phyloP scores from a whole-genome alignment of 345 rosid genomes.

The Citrus reticulata region DNA sequence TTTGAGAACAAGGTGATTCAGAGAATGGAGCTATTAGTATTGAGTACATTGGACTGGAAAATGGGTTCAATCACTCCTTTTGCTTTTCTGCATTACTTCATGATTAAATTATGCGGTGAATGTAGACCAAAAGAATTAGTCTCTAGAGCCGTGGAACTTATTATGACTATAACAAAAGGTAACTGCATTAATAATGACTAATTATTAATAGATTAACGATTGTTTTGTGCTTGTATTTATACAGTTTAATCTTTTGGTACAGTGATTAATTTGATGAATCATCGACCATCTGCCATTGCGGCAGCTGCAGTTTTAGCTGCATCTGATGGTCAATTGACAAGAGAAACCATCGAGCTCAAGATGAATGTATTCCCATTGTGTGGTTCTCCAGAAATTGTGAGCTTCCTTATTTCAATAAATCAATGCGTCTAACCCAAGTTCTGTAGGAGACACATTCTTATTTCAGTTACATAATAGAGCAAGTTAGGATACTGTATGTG shows the following conservation, averaged over 20 bases:
- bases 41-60: conserved; percentile 72
- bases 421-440: not conserved
- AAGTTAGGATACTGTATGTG: not conserved
- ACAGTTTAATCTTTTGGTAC: conserved; percentile 11
- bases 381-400: conserved; percentile 53
- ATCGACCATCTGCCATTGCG: conserved; percentile 70
- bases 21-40: conserved; percentile 67
- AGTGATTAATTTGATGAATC: conserved; percentile 59
- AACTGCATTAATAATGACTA: not conserved
- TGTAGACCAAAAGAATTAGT: conserved; percentile 32
- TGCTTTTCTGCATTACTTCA: conserved; percentile 56
- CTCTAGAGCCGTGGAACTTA: conserved; percentile 45
- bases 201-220: not conserved
- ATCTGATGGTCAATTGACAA: conserved; percentile 42
- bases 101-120: conserved; percentile 32
- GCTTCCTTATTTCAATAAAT: conserved; percentile 1
- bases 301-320: conserved; percentile 73
- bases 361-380: conserved; percentile 44
- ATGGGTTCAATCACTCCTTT: conserved; percentile 73
- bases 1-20: conserved; percentile 50
- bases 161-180: conserved; percentile 58
- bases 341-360: conserved; percentile 47
- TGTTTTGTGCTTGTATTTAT: not conserved
- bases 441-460: not conserved
- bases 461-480: not conserved